Evolutionary conservation across 1,284 basidiomycete genomes (phyloP).

Genomic region (Xanthoconium separans): DNA sequence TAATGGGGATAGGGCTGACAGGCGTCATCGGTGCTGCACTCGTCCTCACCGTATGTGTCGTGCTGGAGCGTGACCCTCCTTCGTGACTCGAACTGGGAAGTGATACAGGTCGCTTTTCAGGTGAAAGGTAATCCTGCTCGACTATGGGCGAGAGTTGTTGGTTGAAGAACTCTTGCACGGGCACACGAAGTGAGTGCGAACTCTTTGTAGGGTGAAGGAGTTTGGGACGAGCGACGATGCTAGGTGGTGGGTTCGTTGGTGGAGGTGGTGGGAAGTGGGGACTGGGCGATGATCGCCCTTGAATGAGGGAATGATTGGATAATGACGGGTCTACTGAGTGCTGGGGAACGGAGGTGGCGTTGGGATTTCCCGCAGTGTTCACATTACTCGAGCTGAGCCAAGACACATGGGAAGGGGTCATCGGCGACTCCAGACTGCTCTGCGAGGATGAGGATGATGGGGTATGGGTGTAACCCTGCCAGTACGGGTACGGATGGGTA

Average conservation of each 20-base stretch:
- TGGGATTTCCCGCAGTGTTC: conserved; percentile 14
- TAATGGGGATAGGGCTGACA: conserved; percentile 31
- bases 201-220: conserved; percentile 31
- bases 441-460: conserved; percentile 31
- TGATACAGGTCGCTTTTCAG: conserved; percentile 37
- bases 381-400: conserved; percentile 30
- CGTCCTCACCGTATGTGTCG: conserved; percentile 25
- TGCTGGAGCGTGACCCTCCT: conserved; percentile 26
- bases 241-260: conserved; percentile 31
- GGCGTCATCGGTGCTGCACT: conserved; percentile 26
- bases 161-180: conserved; percentile 34
- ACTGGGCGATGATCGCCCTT: conserved; percentile 27
- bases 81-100: conserved; percentile 33
- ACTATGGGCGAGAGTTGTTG: conserved; percentile 53
- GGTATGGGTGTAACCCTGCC: conserved; percentile 31
- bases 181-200: conserved; percentile 36
- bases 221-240: conserved; percentile 21
- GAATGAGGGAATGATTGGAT: conserved; percentile 14
- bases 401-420: conserved; percentile 38
- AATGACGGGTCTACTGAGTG: conserved; percentile 13
- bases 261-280: conserved; percentile 28
- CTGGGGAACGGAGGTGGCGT: conserved; percentile 1
- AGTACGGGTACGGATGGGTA: conserved; percentile 34
- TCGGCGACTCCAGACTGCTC: conserved; percentile 34
- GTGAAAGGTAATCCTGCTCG: conserved; percentile 56